phyloP scores from a whole-genome alignment of 140 eudicot species.

The Oenanthe javanica region DNA sequence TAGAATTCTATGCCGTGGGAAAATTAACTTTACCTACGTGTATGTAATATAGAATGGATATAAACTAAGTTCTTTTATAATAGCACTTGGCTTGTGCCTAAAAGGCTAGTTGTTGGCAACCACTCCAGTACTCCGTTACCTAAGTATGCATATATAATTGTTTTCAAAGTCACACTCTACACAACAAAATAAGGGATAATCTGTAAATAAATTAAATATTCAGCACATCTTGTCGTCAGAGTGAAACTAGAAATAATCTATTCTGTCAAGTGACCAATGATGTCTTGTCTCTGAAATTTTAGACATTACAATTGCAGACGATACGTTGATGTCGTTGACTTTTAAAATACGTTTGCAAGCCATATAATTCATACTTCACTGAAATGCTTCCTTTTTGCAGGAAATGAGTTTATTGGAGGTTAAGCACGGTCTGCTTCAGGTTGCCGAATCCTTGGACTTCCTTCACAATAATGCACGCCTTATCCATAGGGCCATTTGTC shows the following conservation, averaged over 20 bases:
- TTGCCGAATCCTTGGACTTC: constrained; percentile 87
- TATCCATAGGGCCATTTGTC: constrained; percentile 80
- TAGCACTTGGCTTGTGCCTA: background rate
- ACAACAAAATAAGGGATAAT: background rate
- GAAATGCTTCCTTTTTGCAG: constrained; percentile 38
- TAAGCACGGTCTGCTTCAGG: constrained; percentile 94
- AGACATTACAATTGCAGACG: background rate
- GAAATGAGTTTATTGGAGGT: constrained; percentile 96
- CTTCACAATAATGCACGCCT: constrained; percentile 90
- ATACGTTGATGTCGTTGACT: background rate
- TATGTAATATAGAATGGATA: background rate
- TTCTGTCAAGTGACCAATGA: background rate
- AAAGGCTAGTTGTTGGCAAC: background rate
- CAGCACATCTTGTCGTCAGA: background rate
- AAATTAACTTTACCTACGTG: background rate
- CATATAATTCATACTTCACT: constrained; percentile 8
- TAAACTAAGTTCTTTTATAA: background rate
- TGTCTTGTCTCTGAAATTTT: background rate
- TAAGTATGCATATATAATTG: background rate
- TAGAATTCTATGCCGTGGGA: background rate
- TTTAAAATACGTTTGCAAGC: background rate
- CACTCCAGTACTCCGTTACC: background rate
- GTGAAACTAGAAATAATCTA: background rate
- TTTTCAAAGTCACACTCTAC: background rate
- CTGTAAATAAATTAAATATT: background rate